Conservation (phyloP, 1,284 basidiomycete species). For the Spongispora temasekensis region DNA sequence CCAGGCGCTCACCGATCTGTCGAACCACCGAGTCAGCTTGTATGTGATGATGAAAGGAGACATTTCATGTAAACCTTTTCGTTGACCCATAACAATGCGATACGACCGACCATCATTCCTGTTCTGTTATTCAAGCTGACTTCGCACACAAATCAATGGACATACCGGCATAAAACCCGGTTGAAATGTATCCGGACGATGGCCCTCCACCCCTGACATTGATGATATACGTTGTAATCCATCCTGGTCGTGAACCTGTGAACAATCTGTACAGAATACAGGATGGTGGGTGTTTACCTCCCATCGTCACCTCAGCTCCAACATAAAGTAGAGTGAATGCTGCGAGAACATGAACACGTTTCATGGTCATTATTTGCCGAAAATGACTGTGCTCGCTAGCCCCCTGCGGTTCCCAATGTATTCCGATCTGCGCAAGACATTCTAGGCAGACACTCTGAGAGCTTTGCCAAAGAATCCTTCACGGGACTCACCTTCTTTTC, state of each 20-base stretch:
- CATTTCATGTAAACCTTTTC: constrained; percentile 21
- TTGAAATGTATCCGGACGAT: constrained; percentile 48
- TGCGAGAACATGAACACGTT: constrained; percentile 51
- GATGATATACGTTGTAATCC: constrained; percentile 52
- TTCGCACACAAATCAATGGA: background rate
- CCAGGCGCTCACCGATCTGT: constrained; percentile 28
- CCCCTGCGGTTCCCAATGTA: constrained; percentile 24
- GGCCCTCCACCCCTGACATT: constrained; percentile 45
- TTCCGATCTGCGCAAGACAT: constrained; percentile 35
- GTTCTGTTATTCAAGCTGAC: background rate
- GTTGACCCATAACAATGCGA: constrained; percentile 29
- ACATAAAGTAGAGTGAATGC: constrained; percentile 56
- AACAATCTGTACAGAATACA: background rate
- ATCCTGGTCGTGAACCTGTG: constrained; percentile 29
- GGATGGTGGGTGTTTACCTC: constrained; percentile 34
- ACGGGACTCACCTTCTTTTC: constrained; percentile 47
- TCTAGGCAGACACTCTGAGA: constrained; percentile 13
- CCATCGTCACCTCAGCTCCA: constrained; percentile 57
- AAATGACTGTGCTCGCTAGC: constrained; percentile 41
- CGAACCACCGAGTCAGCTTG: background rate
- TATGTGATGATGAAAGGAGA: background rate
- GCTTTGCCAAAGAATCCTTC: background rate
- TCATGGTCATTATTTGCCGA: constrained; percentile 48
- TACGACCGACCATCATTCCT: constrained; percentile 31
- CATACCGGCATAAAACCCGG: constrained; percentile 49